These are phyloP conservation scores for Paecilomyces fulvus DNA, from an alignment of 2,329 filamentous ascomycete species.

Conservation along the genomic window DNA sequence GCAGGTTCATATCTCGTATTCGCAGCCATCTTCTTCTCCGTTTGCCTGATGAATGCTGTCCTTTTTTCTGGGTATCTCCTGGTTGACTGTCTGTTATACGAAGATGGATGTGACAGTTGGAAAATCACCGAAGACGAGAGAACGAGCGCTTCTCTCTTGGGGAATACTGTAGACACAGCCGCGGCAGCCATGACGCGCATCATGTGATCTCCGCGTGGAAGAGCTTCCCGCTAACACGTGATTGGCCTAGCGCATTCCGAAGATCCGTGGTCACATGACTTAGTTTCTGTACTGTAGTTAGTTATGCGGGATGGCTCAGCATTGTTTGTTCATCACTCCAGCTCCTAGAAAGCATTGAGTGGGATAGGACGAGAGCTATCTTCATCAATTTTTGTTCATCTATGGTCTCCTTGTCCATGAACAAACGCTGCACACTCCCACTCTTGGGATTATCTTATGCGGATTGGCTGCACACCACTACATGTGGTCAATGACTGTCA, in stretches of 20 bases:
- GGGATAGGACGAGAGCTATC: not conserved
- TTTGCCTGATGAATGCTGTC: not conserved
- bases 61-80: not conserved
- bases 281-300: too few relatives aligned
- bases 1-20: slow-evolving; percentile 76
- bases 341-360: not conserved
- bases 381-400: not conserved
- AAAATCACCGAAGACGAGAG: not conserved
- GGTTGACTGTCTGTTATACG: not conserved
- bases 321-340: not conserved
- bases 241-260: not conserved
- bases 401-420: not conserved
- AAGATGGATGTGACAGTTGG: not conserved
- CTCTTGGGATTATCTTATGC: not conserved
- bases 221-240: not conserved
- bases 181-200: not conserved
- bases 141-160: not conserved
- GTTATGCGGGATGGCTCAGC: too few relatives aligned
- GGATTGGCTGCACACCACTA: not conserved
- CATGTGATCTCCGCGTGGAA: not conserved
- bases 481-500: not conserved
- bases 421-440: not conserved
- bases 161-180: not conserved
- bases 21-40: slow-evolving; percentile 51
- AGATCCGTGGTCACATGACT: not conserved